Evolutionary conservation across 352 stramenopile species (phyloP).

Genomic region (Pythium phragmiticola): DNA sequence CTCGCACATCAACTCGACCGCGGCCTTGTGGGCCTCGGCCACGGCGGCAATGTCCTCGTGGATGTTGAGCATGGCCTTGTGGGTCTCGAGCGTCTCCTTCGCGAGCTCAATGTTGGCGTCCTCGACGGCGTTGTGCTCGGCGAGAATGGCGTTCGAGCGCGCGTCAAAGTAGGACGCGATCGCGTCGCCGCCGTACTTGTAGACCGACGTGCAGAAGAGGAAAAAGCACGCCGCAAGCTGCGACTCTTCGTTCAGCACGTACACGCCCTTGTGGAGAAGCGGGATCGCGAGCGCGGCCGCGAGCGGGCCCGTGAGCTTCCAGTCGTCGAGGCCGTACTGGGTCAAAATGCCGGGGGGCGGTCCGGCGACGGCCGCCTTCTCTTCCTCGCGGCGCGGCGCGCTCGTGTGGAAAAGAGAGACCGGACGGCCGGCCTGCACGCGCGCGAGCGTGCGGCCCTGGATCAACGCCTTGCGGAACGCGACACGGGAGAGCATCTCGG

Average conservation of each 20-base stretch:
- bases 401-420: constrained; percentile 53
- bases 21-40: constrained; percentile 80
- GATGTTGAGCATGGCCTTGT: constrained; percentile 83
- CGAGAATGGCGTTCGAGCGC: constrained; percentile 68
- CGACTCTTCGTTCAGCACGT: constrained; percentile 86
- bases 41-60: constrained; percentile 81
- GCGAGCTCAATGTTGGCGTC: constrained; percentile 80
- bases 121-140: constrained; percentile 84
- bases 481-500: constrained; percentile 67
- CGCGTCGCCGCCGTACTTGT: constrained; percentile 84
- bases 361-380: constrained; percentile 33
- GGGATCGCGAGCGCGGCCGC: constrained; percentile 71
- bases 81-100: constrained; percentile 80
- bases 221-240: constrained; percentile 84
- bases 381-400: constrained; percentile 43
- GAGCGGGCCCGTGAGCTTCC: constrained; percentile 82
- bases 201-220: constrained; percentile 81
- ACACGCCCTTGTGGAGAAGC: constrained; percentile 81
- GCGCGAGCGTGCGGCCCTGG: constrained; percentile 47
- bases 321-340: constrained; percentile 75
- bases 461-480: constrained; percentile 56
- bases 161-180: constrained; percentile 87
- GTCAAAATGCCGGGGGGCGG: constrained; percentile 53
- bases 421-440: constrained; percentile 42
- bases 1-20: constrained; percentile 78